Conservation (phyloP, 179 eudicot species). For the Spergularia azorica region DNA sequence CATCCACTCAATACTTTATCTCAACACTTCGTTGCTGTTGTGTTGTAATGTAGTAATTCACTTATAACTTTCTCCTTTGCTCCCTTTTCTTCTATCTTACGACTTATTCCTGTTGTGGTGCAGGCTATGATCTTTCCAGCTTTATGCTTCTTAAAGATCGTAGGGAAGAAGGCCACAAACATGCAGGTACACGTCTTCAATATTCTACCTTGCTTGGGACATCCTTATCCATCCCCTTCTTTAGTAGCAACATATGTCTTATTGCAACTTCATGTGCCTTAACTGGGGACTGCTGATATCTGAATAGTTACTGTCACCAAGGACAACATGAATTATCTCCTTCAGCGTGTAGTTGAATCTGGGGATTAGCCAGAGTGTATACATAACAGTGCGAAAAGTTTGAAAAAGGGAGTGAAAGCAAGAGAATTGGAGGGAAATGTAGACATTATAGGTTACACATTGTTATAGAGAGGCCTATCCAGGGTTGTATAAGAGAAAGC, state of each 20-base stretch:
- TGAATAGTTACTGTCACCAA: neutral
- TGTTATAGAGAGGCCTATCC: neutral
- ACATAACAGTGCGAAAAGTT: neutral
- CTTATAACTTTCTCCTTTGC: neutral
- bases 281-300: neutral
- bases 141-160: slow-evolving; percentile 60
- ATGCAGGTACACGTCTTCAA: slow-evolving; percentile 46
- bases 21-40: too few relatives aligned
- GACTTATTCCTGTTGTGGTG: slow-evolving; percentile 13
- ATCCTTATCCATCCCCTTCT: neutral
- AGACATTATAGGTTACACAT: too few relatives aligned
- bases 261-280: neutral
- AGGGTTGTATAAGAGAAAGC: neutral
- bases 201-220: neutral
- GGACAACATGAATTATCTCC: neutral
- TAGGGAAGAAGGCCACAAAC: slow-evolving; percentile 58
- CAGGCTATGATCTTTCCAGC: slow-evolving; percentile 81
- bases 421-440: neutral
- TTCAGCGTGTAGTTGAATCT: neutral
- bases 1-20: neutral
- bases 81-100: neutral
- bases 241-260: neutral
- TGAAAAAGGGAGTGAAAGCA: neutral
- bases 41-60: neutral
- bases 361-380: neutral